These are phyloP conservation scores for Allium fistulosum DNA, from an alignment of 106 monocot genomes.

Conservation along the genomic window DNA sequence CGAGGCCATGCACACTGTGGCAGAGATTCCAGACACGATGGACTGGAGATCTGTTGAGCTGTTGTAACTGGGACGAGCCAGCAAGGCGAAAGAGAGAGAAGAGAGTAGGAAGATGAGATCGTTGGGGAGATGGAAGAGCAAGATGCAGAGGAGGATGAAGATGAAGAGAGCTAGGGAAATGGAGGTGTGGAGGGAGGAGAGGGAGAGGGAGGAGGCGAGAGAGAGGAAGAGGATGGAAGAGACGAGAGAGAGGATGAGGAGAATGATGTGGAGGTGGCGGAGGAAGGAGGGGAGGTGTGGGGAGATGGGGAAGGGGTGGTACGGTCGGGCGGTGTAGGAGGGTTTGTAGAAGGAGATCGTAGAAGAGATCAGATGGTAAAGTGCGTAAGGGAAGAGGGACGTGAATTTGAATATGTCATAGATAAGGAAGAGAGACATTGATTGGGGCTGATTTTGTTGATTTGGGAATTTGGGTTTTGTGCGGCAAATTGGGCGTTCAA, in stretches of 20 bases:
- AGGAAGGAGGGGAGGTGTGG: neutral
- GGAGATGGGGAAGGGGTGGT: constrained; percentile 33
- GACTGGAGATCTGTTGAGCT: constrained; percentile 53
- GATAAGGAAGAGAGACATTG: constrained; percentile 5
- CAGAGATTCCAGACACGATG: constrained; percentile 18
- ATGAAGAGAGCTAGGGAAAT: constrained; percentile 17
- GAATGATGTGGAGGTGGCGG: constrained; percentile 14
- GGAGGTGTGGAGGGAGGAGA: constrained; percentile 16
- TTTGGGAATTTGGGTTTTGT: neutral
- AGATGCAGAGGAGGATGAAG: constrained; percentile 15
- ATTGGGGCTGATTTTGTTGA: neutral
- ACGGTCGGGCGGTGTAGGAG: constrained; percentile 22
- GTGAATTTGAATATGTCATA: constrained; percentile 32
- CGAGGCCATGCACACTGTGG: constrained; percentile 24
- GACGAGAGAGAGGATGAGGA: constrained; percentile 7
- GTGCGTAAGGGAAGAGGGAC: constrained; percentile 36
- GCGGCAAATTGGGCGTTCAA: no score
- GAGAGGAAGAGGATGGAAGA: constrained; percentile 13
- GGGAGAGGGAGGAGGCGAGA: constrained; percentile 22
- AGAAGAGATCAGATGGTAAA: constrained; percentile 63
- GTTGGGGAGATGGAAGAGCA: constrained; percentile 11
- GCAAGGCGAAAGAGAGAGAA: constrained; percentile 11
- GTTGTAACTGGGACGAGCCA: constrained; percentile 31
- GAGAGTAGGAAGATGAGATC: constrained; percentile 15
- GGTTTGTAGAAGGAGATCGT: constrained; percentile 30